phyloP scores from a whole-genome alignment of 495 filamentous ascomycete genomes.

The Astrocystis sublimbata region DNA sequence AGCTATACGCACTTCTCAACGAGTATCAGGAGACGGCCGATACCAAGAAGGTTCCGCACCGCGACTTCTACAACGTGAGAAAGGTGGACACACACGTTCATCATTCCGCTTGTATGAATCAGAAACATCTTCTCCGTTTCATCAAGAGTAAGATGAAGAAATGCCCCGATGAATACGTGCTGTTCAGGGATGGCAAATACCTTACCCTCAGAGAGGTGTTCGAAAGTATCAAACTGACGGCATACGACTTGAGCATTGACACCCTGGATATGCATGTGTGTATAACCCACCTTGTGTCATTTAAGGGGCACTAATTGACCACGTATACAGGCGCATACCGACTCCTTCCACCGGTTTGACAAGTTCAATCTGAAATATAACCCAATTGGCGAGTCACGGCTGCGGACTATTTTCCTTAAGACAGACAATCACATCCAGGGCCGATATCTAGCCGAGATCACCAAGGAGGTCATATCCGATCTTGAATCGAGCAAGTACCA shows the following conservation, averaged over 20 bases:
- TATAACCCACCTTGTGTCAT: constrained; percentile 23
- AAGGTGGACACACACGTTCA: constrained; percentile 99
- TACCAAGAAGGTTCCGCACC: constrained; percentile 93
- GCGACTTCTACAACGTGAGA: constrained; percentile 98
- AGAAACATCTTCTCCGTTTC: constrained; percentile 95
- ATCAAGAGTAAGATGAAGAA: constrained; percentile 99
- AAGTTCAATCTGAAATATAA: constrained; percentile 99
- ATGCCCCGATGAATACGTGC: constrained; percentile 86
- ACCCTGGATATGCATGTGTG: constrained; percentile 96
- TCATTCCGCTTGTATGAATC: constrained; percentile 99
- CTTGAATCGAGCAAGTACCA: constrained; percentile 98
- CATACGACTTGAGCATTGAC: constrained; percentile 97
- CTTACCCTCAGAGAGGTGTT: constrained; percentile 92
- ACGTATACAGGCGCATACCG: constrained; percentile 75
- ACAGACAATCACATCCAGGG: constrained; percentile 98
- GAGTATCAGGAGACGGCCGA: constrained; percentile 98
- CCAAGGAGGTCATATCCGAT: constrained; percentile 96
- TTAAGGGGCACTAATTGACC: background rate
- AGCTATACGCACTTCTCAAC: constrained; percentile 87
- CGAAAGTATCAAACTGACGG: constrained; percentile 93
- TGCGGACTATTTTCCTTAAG: constrained; percentile 96
- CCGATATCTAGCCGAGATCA: constrained; percentile 94
- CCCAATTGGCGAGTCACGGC: constrained; percentile 89
- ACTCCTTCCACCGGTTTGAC: constrained; percentile 98
- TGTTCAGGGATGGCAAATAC: constrained; percentile 90